These are phyloP conservation scores for Oldenlandia corymbosa DNA, from an alignment of 257 asterid species.

Conservation along the genomic window DNA sequence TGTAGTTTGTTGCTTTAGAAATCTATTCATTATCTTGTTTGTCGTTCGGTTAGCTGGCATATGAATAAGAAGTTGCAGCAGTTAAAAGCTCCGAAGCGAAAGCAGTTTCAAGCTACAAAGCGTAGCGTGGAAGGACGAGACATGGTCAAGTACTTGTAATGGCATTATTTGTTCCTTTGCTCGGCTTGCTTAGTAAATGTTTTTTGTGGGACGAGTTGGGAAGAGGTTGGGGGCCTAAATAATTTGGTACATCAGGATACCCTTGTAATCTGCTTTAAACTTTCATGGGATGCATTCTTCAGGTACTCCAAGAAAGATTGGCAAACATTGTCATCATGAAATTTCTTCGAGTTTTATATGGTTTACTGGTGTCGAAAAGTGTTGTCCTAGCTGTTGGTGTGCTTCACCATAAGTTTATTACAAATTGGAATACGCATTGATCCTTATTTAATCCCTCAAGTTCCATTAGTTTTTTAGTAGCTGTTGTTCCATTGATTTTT, in stretches of 20 bases:
- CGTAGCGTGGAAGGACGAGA: conserved; percentile 95
- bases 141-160: conserved; percentile 80
- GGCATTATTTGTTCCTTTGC: background rate
- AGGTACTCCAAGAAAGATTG: background rate
- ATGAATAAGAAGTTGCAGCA: conserved; percentile 96
- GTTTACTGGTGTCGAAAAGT: background rate
- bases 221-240: background rate
- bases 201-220: conserved; percentile 1
- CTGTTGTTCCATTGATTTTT: too few relatives aligned
- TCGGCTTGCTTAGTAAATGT: background rate
- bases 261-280: background rate
- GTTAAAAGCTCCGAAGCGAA: conserved; percentile 74
- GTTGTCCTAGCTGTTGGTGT: background rate
- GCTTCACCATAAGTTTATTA: too few relatives aligned
- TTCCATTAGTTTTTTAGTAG: too few relatives aligned
- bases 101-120: conserved; percentile 87
- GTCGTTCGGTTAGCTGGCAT: conserved; percentile 27
- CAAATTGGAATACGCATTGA: too few relatives aligned
- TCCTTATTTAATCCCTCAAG: too few relatives aligned
- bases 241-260: background rate
- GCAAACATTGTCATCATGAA: background rate
- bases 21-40: background rate
- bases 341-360: background rate
- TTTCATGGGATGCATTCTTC: background rate
- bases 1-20: too few relatives aligned